Evolutionary conservation across 345 rosid genomes (phyloP), one percentile per base, ranked within the genome.

Genomic region (Bruguiera gymnorhiza): DNA sequence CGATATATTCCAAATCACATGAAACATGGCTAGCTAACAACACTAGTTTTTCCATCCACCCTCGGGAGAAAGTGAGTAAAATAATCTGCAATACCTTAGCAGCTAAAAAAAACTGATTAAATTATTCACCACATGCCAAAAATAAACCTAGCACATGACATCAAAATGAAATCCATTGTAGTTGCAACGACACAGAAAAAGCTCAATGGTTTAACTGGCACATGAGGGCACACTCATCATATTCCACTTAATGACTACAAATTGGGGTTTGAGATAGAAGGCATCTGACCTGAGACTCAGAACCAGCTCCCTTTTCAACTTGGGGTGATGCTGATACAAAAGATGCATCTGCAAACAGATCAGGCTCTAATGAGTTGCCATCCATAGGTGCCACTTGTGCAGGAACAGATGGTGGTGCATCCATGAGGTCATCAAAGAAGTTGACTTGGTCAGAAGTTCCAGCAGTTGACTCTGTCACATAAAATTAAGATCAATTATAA

Each of bases 271-370:
- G 16, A 24, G 60, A 56, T 36, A 66, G 48, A 55, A 59, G 52
- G 62, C 20, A 62, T 53, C 75, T 65, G 8, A 94, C 98, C 92
- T 84, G 86, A 74, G 82, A 50, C 75, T 80, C 81, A 60, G 92
- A 76, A 82, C 70, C 80, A 73, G 76, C 71, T 55, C 48, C 86
- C 51, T 83, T 66, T 78, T 82, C 85, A 62, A 15, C 79, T 72
- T 80, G 80, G 60, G 89, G 70, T 23, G 89, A 70, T 69, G 99
- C 98, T 39, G 97, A 95, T 64, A 95, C 94, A 81, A 95, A 95
- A 75, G 80, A 67, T 76, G 98, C 98, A 86, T 92, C 98, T 66
- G 93, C 99, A 83, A 95, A 95, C 71, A 95, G 88, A 79, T 95
- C 99, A 68, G 70, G 84, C 58, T 88, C 96, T 18, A 83, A 70